A percentile compares a stretch with the other conserved stretches of the same genome.
phyloP scores from a whole-genome alignment of 768 basidiomycete genomes.

The Auricularia cornea region DNA sequence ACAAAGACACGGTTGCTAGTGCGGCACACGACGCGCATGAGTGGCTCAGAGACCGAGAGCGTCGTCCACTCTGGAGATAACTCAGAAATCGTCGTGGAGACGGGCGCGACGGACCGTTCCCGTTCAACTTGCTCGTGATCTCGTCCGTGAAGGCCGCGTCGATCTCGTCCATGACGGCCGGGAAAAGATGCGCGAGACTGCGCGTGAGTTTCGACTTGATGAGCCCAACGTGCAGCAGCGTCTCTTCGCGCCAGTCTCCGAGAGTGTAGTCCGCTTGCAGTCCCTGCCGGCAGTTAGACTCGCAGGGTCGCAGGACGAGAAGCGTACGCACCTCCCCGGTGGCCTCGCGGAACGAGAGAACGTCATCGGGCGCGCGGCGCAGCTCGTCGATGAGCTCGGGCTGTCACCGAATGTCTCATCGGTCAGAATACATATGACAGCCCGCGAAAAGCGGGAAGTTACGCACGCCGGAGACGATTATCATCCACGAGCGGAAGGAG shows the following conservation, averaged over 20 bases:
- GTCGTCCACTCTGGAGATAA: constrained; percentile 2
- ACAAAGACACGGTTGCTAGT: constrained; percentile 7
- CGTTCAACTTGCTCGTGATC: constrained; percentile 14
- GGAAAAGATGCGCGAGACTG: constrained; percentile 30
- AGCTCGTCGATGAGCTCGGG: constrained; percentile 39
- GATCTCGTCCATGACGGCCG: constrained; percentile 39
- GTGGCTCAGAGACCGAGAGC: neutral
- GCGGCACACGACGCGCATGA: constrained; percentile 5
- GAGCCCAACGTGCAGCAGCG: constrained; percentile 24
- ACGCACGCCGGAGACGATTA: constrained; percentile 25
- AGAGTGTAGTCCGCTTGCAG: constrained; percentile 32
- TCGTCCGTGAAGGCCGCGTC: constrained; percentile 30
- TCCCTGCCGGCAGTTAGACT: no score
- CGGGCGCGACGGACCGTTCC: neutral
- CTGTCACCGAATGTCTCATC: neutral
- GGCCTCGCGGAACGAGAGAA: constrained; percentile 27
- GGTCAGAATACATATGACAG: neutral
- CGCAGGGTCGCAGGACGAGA: neutral
- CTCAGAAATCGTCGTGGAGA: no score
- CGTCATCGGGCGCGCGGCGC: constrained; percentile 31
- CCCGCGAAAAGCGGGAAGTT: neutral
- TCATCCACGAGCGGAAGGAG: constrained; percentile 33
- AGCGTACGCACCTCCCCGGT: constrained; percentile 20
- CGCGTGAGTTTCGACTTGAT: constrained; percentile 27
- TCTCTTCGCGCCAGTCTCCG: constrained; percentile 20